A percentile compares a stretch with the other conserved stretches of the same genome.
Conservation (phyloP, 257 asterid genomes). For the Capsicum rhomboideum region DNA sequence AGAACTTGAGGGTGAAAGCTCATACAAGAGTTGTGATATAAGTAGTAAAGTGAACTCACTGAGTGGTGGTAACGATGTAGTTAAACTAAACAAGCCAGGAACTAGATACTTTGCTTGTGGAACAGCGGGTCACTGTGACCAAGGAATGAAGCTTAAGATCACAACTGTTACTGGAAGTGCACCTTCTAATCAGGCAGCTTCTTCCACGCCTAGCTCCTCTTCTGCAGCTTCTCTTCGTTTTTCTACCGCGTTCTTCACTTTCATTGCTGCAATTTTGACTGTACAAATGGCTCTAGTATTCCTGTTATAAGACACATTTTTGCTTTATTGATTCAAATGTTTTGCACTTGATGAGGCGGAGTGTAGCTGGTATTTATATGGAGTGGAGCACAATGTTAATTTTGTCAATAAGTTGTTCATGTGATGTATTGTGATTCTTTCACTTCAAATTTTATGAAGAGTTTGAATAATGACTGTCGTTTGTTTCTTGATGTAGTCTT, state of each 20-base stretch:
- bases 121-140: constrained; percentile 64
- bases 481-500: background rate
- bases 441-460: background rate
- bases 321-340: background rate
- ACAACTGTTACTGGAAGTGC: constrained; percentile 38
- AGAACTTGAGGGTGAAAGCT: constrained; percentile 53
- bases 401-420: background rate
- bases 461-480: background rate
- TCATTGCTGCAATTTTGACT: background rate
- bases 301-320: background rate
- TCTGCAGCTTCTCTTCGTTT: constrained; percentile 10
- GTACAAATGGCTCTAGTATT: background rate
- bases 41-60: constrained; percentile 37
- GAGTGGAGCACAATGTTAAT: background rate
- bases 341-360: background rate
- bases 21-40: constrained; percentile 55
- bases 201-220: constrained; percentile 9
- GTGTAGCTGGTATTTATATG: background rate
- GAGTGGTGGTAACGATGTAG: constrained; percentile 42
- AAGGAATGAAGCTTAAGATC: constrained; percentile 84
- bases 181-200: constrained; percentile 10
- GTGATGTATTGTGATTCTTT: background rate
- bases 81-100: constrained; percentile 62
- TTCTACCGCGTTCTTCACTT: background rate
- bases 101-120: constrained; percentile 78